phyloP scores from a whole-genome alignment of 805 yeast genomes.

The Metschnikowia vanudenii region DNA sequence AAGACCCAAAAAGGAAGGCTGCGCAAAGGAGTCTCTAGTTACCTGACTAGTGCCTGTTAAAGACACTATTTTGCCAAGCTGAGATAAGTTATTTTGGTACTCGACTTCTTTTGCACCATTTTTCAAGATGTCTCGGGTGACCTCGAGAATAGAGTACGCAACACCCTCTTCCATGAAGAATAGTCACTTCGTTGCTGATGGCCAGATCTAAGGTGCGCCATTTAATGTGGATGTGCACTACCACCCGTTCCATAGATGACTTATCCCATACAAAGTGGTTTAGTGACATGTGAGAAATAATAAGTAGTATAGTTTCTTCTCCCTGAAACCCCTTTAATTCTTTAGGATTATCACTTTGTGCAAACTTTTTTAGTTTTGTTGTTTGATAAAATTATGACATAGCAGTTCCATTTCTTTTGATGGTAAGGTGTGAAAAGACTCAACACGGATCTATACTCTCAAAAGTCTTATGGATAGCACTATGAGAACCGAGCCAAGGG shows the following conservation, averaged over 20 bases:
- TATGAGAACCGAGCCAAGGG: no score
- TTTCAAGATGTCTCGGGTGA: conserved; percentile 1
- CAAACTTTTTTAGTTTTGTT: no score
- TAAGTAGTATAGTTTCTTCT: no score
- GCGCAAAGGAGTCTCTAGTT: not conserved
- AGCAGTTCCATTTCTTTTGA: no score
- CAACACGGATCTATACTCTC: no score
- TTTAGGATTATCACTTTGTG: no score
- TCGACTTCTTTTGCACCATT: not conserved
- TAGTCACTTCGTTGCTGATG: not conserved
- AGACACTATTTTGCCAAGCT: conserved; percentile 2
- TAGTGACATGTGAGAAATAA: no score
- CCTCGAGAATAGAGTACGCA: conserved; percentile 1
- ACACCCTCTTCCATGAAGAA: not conserved
- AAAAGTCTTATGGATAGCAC: no score
- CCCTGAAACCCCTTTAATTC: no score
- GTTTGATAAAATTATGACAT: no score
- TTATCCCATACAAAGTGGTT: no score
- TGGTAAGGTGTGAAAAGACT: no score
- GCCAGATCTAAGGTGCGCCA: not conserved
- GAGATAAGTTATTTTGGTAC: conserved; percentile 1
- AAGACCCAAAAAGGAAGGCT: not conserved
- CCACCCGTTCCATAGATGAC: not conserved
- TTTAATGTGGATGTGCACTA: not conserved
- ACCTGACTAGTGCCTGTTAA: conserved; percentile 1